Base-by-base conservation (phyloP, 441 rosid species). In the Pelargonium cotyledonis region DNA sequence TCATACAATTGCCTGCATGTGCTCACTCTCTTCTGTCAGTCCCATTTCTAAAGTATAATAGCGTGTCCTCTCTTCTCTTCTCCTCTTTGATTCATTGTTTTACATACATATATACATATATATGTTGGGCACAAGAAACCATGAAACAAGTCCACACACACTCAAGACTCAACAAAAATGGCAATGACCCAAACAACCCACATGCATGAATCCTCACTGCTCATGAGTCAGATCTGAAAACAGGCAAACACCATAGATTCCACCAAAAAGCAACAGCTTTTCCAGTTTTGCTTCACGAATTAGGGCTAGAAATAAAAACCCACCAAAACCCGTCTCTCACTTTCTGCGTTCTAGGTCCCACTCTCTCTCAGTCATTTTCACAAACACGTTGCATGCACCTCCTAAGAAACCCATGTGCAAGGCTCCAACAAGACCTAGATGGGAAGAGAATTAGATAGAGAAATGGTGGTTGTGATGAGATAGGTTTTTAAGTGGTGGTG, bases 1-100 rank as follows among this genome's bases (percentile, higher is more conserved):
- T 69, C 73, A 87, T 91, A 85, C 88, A 81, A 83, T 65, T 79
- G 83, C 93, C 90, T 82, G 84, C 88, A 90, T 81, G 98, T 94
- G 97, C 97, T 89, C 98, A 88, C 95, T 89, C 98, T 94, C 98
- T 94, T 91, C 98, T 91, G 98, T 94, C 97, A 94, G 79, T 67
- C 68, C 68, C 86, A 72, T 65, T 69, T 44, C 49, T 9, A 0
- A 0, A 9, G 1, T 14, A 44, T 44, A 44, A 38, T 55, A 55
- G 61, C 10, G 7, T 18, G 10, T 18, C 11, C 18, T 2, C 18
- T 6, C 23, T 55, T 9, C 26, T 6, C 61, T 16, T 55, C 23
- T 15, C 10, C 3, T 16, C 61, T 16, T 6, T 15, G 7, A 15
- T 55, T 55, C 9, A 55, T 55, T 51, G 19, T 55, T 1, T 14